Evolutionary conservation across 495 filamentous ascomycete species (phyloP).

Genomic region (Talaromyces thailandensis): DNA sequence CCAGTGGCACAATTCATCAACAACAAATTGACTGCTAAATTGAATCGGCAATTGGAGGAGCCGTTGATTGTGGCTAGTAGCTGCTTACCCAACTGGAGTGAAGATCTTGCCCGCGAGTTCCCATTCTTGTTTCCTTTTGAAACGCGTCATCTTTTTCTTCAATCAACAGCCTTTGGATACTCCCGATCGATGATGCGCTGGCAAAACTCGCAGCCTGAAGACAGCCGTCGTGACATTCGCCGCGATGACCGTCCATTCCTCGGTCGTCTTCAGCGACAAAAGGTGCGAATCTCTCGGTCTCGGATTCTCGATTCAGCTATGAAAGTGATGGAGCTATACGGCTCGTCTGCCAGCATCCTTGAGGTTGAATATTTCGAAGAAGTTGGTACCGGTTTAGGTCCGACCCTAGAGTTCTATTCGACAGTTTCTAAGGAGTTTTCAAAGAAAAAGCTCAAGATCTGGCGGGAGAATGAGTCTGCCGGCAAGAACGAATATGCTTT

Average conservation of each 20-base stretch:
- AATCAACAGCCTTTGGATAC: constrained; percentile 97
- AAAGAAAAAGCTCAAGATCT: constrained; percentile 91
- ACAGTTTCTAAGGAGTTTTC: constrained; percentile 96
- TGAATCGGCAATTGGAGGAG: constrained; percentile 95
- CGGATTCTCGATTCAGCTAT: constrained; percentile 93
- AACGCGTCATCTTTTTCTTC: constrained; percentile 92
- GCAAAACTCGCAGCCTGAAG: constrained; percentile 85
- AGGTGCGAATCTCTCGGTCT: constrained; percentile 87
- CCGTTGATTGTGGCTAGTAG: constrained; percentile 97
- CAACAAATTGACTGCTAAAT: constrained; percentile 96
- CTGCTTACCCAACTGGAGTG: constrained; percentile 92
- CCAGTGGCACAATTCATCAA: constrained; percentile 95
- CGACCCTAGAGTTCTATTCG: constrained; percentile 97
- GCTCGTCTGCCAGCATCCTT: constrained; percentile 85
- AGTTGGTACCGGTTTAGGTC: constrained; percentile 92
- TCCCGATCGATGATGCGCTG: constrained; percentile 94
- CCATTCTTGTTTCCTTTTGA: constrained; percentile 99
- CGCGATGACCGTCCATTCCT: constrained; percentile 87
- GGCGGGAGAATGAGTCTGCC: constrained; percentile 83
- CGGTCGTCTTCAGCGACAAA: constrained; percentile 90
- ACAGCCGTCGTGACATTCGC: constrained; percentile 68
- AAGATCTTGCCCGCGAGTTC: constrained; percentile 91
- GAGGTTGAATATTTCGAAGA: constrained; percentile 99
- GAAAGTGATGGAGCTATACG: constrained; percentile 99
- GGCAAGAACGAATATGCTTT: constrained; percentile 77